A percentile compares a stretch with the other conserved stretches of the same genome.
Evolutionary conservation across 2,329 filamentous ascomycete genomes (phyloP).

Genomic region (Stachybotrys chlorohalonatus): DNA sequence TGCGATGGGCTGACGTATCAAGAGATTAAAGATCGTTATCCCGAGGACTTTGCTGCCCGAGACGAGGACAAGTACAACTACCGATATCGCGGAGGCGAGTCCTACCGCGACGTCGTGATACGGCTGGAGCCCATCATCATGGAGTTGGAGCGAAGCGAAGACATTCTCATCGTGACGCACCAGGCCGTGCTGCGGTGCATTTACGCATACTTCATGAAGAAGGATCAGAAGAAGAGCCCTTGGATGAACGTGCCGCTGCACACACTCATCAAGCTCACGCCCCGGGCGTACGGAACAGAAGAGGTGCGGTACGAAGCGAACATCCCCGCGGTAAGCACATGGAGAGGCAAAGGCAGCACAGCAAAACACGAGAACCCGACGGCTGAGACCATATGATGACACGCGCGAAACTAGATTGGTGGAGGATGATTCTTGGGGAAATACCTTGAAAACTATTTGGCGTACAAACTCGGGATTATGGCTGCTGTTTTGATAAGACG

Average conservation of each 20-base stretch:
- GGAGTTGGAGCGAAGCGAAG: conserved; percentile 92
- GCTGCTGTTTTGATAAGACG: too few species aligned
- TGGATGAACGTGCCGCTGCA: conserved; percentile 99
- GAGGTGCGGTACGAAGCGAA: conserved; percentile 82
- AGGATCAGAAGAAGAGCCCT: conserved; percentile 81
- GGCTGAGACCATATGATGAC: conserved; percentile 20
- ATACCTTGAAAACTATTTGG: neutral
- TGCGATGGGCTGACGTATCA: conserved; percentile 96
- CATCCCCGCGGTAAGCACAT: conserved; percentile 93
- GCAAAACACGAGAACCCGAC: conserved; percentile 72
- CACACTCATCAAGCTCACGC: conserved; percentile 92
- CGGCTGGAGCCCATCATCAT: conserved; percentile 98
- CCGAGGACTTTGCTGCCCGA: conserved; percentile 88
- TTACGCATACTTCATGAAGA: conserved; percentile 98
- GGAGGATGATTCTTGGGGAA: too few species aligned
- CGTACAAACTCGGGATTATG: neutral
- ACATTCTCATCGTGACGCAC: conserved; percentile 96
- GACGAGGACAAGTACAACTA: conserved; percentile 99
- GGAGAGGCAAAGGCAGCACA: conserved; percentile 85
- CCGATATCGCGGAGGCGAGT: conserved; percentile 92
- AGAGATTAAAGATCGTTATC: conserved; percentile 84
- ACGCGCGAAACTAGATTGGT: too few species aligned
- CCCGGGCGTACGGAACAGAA: conserved; percentile 85
- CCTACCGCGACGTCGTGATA: conserved; percentile 92
- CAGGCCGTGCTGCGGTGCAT: conserved; percentile 95